These are phyloP conservation scores for Neolentinus lepideus DNA, from an alignment of 1,284 basidiomycete genomes.

Conservation along the genomic window DNA sequence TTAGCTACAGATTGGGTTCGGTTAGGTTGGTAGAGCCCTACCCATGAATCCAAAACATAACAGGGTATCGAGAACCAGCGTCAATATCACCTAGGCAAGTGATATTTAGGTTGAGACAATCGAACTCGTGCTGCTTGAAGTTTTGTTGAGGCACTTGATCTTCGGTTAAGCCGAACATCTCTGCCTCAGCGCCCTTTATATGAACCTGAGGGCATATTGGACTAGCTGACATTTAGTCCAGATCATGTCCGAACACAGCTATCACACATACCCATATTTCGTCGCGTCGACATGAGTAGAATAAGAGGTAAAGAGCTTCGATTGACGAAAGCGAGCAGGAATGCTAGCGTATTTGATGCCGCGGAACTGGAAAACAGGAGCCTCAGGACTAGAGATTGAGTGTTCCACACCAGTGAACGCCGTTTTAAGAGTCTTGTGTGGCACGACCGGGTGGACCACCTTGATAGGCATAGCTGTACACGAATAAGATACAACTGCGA, in stretches of 20 bases:
- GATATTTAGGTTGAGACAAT: slow-evolving; percentile 71
- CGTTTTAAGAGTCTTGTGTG: slow-evolving; percentile 49
- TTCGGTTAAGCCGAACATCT: slow-evolving; percentile 51
- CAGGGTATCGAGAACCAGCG: slow-evolving; percentile 47
- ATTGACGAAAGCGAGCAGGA: slow-evolving; percentile 69
- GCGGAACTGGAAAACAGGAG: slow-evolving; percentile 59
- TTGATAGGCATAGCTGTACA: not conserved
- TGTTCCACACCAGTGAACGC: slow-evolving; percentile 61
- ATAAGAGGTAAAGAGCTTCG: slow-evolving; percentile 49
- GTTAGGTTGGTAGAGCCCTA: slow-evolving; percentile 33
- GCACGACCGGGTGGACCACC: slow-evolving; percentile 25
- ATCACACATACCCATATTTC: slow-evolving; percentile 44
- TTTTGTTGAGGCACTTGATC: slow-evolving; percentile 45
- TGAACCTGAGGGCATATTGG: slow-evolving; percentile 68
- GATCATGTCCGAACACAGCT: slow-evolving; percentile 9
- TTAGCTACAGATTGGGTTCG: slow-evolving; percentile 8
- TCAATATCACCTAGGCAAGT: slow-evolving; percentile 55
- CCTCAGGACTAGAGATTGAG: slow-evolving; percentile 43
- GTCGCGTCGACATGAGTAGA: slow-evolving; percentile 52
- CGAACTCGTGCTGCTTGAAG: slow-evolving; percentile 63
- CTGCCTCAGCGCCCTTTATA: slow-evolving; percentile 44
- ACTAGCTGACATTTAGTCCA: slow-evolving; percentile 26
- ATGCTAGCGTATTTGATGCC: slow-evolving; percentile 70
- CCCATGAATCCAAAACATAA: slow-evolving; percentile 80
- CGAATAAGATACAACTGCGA: not conserved